A percentile compares a stretch with the other conserved stretches of the same genome.
Evolutionary conservation across 768 basidiomycete genomes (phyloP).

Genomic region (Dentipellis sp.): DNA sequence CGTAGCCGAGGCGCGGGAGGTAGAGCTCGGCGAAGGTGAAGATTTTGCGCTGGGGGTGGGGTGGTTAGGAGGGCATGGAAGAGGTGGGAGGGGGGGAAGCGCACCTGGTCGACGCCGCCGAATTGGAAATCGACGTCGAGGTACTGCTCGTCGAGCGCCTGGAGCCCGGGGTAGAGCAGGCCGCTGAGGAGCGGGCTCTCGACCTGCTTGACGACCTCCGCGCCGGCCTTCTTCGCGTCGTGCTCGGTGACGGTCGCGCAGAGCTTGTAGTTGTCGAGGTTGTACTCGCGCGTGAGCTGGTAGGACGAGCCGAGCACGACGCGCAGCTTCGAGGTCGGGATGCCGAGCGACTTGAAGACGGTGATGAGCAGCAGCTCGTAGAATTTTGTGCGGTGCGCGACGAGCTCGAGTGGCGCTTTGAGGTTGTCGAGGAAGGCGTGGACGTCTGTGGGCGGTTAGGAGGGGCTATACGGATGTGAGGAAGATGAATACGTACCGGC

Average conservation of each 20-base stretch:
- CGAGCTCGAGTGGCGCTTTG: conserved; percentile 91
- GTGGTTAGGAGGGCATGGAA: background rate
- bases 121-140: conserved; percentile 96
- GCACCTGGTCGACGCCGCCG: conserved; percentile 92
- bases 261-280: conserved; percentile 88
- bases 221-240: conserved; percentile 96
- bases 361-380: conserved; percentile 76
- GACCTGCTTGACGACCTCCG: conserved; percentile 97
- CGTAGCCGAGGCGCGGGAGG: conserved; percentile 88
- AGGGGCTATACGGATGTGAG: background rate
- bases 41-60: conserved; percentile 74
- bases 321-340: conserved; percentile 73
- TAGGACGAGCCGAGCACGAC: conserved; percentile 90
- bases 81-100: conserved; percentile 14
- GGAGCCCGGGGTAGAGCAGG: conserved; percentile 90
- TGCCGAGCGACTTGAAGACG: conserved; percentile 83
- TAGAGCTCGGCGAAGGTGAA: conserved; percentile 97
- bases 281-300: conserved; percentile 89
- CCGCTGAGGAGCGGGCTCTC: conserved; percentile 87
- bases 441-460: conserved; percentile 45
- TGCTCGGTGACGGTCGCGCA: conserved; percentile 90
- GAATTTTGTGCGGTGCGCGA: conserved; percentile 81
- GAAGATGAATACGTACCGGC: conserved; percentile 42
- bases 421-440: conserved; percentile 97
- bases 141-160: conserved; percentile 97